Evolutionary conservation across 805 yeast species (phyloP).

Genomic region (Metschnikowia henanensis): DNA sequence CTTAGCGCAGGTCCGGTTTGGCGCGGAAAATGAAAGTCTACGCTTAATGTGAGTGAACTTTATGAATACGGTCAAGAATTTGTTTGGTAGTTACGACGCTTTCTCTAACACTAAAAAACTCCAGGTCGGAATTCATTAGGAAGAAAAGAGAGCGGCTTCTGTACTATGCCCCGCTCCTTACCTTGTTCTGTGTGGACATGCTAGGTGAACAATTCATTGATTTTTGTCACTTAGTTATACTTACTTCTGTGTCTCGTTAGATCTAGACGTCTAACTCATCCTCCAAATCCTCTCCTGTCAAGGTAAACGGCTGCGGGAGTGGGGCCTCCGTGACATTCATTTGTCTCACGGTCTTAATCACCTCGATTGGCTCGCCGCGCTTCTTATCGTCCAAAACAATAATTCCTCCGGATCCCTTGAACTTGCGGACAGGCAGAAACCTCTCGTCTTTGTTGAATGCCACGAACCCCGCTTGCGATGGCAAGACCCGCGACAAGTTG

Average conservation of each 20-base stretch:
- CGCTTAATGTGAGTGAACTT: too few species aligned
- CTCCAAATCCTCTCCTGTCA: conserved; percentile 55
- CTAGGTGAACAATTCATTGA: too few species aligned
- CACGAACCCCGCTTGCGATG: conserved; percentile 81
- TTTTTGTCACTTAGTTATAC: background rate
- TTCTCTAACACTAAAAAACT: too few species aligned
- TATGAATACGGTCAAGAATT: too few species aligned
- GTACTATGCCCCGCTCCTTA: too few species aligned
- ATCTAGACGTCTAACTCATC: conserved; percentile 20
- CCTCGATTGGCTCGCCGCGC: conserved; percentile 59
- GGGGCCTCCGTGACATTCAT: conserved; percentile 73
- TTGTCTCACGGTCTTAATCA: conserved; percentile 84
- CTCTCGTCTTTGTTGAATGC: conserved; percentile 74
- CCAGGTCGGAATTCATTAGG: too few species aligned
- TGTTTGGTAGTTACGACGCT: too few species aligned
- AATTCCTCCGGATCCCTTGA: conserved; percentile 67
- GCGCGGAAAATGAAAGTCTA: too few species aligned
- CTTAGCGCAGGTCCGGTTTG: too few species aligned
- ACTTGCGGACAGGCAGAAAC: conserved; percentile 80
- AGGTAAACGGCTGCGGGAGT: conserved; percentile 66
- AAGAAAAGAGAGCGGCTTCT: too few species aligned
- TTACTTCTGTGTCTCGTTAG: background rate
- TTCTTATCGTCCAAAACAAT: conserved; percentile 66
- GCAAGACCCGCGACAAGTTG: conserved; percentile 86
- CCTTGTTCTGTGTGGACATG: too few species aligned